Conservation (phyloP, 2,329 filamentous ascomycete genomes). For the Colletotrichum sp. region DNA sequence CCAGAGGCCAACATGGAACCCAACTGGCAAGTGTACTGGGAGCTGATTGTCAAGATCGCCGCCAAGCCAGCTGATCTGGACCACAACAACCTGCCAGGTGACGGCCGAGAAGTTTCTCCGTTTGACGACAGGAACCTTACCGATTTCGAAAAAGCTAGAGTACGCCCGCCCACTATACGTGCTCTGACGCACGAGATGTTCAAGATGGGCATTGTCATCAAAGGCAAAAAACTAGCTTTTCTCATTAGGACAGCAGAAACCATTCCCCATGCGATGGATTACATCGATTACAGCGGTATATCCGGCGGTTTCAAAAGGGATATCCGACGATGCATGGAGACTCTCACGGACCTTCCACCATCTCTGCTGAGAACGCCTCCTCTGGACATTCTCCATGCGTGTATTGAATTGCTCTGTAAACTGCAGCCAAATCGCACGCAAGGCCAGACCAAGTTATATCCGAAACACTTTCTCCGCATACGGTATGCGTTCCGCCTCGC, state of each 20-base stretch:
- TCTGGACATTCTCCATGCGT: conserved; percentile 34
- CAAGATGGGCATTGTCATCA: conserved; percentile 43
- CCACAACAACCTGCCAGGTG: conserved; percentile 23
- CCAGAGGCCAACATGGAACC: conserved; percentile 38
- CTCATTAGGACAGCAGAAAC: conserved; percentile 8
- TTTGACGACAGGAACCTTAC: conserved; percentile 54
- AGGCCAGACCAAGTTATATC: not conserved
- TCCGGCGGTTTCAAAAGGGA: not conserved
- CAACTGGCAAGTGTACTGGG: conserved; percentile 53
- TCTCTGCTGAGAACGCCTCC: not conserved
- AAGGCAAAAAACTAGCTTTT: conserved; percentile 3
- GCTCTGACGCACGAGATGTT: conserved; percentile 67
- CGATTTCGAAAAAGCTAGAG: conserved; percentile 68
- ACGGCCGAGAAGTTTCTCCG: conserved; percentile 36
- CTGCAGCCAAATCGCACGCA: conserved; percentile 7
- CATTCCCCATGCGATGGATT: conserved; percentile 24
- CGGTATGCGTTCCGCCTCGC: conserved; percentile 4
- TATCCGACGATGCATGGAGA: not conserved
- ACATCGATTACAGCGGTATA: conserved; percentile 30
- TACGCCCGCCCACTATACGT: conserved; percentile 62
- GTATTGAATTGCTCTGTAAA: conserved; percentile 5
- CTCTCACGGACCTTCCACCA: not conserved
- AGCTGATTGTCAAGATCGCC: conserved; percentile 65
- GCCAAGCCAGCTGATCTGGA: conserved; percentile 31
- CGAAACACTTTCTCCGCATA: not conserved